Evolutionary conservation across 441 rosid genomes (phyloP).

Genomic region (Populus trichocarpa): DNA sequence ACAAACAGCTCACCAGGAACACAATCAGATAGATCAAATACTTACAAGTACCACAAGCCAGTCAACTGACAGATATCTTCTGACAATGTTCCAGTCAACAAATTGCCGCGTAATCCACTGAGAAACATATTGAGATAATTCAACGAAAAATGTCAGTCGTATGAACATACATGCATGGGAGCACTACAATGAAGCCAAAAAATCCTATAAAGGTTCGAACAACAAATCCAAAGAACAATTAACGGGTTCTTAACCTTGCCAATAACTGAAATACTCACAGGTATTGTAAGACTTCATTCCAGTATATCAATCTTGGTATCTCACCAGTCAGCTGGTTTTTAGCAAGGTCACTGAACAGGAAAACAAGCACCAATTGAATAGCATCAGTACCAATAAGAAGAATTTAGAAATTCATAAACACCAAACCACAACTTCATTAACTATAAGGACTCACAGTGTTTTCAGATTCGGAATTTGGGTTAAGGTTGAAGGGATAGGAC

Average conservation of each 20-base stretch:
- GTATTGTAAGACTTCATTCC: slow-evolving; percentile 94
- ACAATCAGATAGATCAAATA: neutral
- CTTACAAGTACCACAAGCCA: slow-evolving; percentile 97
- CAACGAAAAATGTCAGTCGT: neutral
- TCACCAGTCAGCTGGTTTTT: slow-evolving; percentile 77
- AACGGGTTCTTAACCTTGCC: neutral
- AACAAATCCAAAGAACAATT: neutral
- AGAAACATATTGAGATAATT: neutral
- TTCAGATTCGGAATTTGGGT: slow-evolving; percentile 88
- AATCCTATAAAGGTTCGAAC: neutral
- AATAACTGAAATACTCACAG: slow-evolving; percentile 48
- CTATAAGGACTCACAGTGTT: slow-evolving; percentile 52
- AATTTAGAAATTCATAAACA: neutral
- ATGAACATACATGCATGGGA: too few relatives aligned
- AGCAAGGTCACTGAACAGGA: slow-evolving; percentile 68
- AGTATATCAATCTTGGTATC: slow-evolving; percentile 80
- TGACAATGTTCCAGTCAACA: slow-evolving; percentile 71
- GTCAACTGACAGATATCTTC: slow-evolving; percentile 92
- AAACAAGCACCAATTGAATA: neutral
- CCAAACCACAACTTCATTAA: neutral
- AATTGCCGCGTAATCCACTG: slow-evolving; percentile 87
- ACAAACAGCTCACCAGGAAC: neutral
- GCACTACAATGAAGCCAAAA: neutral
- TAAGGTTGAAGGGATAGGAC: slow-evolving; percentile 89
- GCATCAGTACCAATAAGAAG: neutral